These are phyloP conservation scores for Tetrahymena borealis DNA, from an alignment of 73 alveolate species.

Conservation along the genomic window DNA sequence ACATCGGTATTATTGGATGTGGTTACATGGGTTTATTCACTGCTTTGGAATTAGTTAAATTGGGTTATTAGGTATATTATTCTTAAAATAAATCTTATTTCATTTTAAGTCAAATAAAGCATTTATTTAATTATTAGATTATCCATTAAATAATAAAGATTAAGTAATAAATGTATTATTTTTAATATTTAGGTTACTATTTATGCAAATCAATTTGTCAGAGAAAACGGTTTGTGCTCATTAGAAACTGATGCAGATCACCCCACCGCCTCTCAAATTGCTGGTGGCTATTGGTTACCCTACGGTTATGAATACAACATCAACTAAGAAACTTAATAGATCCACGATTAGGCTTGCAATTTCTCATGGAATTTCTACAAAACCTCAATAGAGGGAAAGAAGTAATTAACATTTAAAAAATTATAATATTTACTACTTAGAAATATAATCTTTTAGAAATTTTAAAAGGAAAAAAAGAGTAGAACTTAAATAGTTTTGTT, in stretches of 20 bases:
- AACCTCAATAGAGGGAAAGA: background rate
- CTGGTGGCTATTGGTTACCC: background rate
- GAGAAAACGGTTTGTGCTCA: background rate
- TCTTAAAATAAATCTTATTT: background rate
- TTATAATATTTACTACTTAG: background rate
- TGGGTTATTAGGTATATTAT: background rate
- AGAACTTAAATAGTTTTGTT: too few species aligned
- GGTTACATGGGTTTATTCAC: background rate
- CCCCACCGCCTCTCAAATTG: background rate
- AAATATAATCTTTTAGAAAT: too few species aligned
- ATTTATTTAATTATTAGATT: too few species aligned
- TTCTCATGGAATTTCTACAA: background rate
- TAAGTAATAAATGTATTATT: background rate
- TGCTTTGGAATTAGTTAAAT: background rate
- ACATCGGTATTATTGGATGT: background rate
- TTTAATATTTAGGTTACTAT: background rate
- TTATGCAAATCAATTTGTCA: background rate
- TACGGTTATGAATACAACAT: background rate
- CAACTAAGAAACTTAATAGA: background rate
- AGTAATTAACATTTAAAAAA: background rate
- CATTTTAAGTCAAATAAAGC: too few species aligned
- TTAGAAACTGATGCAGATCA: background rate
- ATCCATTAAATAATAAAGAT: background rate
- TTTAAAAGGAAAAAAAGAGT: too few species aligned
- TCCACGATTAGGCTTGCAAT: background rate